Evolutionary conservation across 2,329 filamentous ascomycete genomes (phyloP), one percentile per base, ranked within the genome.

Genomic region (Talaromyces marneffei): DNA sequence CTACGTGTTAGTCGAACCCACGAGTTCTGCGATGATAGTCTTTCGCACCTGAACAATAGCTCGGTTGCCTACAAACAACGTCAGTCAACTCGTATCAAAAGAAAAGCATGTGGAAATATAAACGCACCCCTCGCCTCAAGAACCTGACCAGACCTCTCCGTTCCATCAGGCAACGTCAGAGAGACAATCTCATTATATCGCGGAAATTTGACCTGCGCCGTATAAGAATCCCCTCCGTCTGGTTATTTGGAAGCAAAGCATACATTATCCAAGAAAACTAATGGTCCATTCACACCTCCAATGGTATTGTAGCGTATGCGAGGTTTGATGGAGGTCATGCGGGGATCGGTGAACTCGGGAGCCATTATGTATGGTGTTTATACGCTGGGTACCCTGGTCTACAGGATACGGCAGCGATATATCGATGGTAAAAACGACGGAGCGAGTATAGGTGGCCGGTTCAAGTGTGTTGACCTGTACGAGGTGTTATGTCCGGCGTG

Each of bases 181-280:
- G 89, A 92, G 68, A 99, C 94, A 76, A 99, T 99, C 80, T 99
- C 94, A 79, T 97, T 97, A 84, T 90, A 99, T 75, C 87, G 85
- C 66, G 94, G 94, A 77, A 92, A 95, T 88, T 99, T 99, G 83
- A 99, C 91, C 90, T 14, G 63, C 73, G 33, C 35, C 9, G 16
- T 2, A 35, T 40, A 35, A 52, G 48, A n/a, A 10, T 14, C 27
- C 48, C 9, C 20, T 46, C 20, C 10, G 2, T 4, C n/a, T 31
- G 25, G 6, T 14, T n/a, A 23, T n/a, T 35, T 18, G 3, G 1
- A 25, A 10, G 54, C 25, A 50, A 62, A 64, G 80, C 87, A 69
- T 77, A 96, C 93, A 85, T 96, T 95, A 76, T 97, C 94, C 68
- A 99, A 85, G 74, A 99, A 93, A 74, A 99, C 94, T 78, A 99